Conservation (phyloP, 2,329 filamentous ascomycete species). For the Verticillium isaacii region DNA sequence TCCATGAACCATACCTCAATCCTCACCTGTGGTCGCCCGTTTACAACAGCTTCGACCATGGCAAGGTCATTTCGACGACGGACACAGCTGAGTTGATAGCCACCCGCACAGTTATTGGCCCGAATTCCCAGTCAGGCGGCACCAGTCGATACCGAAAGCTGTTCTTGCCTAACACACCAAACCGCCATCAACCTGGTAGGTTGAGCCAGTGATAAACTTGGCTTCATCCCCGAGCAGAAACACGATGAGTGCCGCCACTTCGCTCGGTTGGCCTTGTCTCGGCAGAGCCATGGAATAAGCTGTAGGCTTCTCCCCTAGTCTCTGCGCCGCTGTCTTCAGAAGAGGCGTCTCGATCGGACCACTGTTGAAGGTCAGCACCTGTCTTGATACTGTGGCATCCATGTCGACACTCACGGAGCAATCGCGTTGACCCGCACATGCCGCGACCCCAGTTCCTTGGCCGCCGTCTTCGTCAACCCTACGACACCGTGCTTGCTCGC, state of each 20-base stretch:
- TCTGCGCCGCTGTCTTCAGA: constrained; percentile 1
- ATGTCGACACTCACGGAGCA: constrained; percentile 17
- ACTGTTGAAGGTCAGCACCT: background rate
- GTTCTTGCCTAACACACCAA: constrained; percentile 17
- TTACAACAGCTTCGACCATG: too few species aligned
- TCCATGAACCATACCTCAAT: too few species aligned
- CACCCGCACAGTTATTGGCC: background rate
- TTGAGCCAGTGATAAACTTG: constrained; percentile 18
- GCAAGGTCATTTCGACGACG: too few species aligned
- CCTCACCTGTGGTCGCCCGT: too few species aligned
- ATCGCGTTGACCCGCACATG: constrained; percentile 20
- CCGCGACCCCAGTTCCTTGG: constrained; percentile 18
- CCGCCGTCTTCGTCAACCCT: constrained; percentile 22
- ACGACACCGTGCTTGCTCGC: constrained; percentile 26
- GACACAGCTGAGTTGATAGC: too few species aligned
- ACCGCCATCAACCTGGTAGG: background rate
- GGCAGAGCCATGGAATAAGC: constrained; percentile 10
- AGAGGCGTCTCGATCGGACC: constrained; percentile 11
- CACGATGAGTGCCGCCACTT: constrained; percentile 20
- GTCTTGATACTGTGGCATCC: too few species aligned
- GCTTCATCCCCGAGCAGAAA: constrained; percentile 21
- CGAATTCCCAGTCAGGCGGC: background rate
- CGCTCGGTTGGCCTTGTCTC: constrained; percentile 18
- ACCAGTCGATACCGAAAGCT: constrained; percentile 1
- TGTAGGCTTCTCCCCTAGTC: background rate